Evolutionary conservation across 1,139 yeast genomes (phyloP), one percentile per base, ranked within the genome.

Genomic region (Dujonia santamariae): DNA sequence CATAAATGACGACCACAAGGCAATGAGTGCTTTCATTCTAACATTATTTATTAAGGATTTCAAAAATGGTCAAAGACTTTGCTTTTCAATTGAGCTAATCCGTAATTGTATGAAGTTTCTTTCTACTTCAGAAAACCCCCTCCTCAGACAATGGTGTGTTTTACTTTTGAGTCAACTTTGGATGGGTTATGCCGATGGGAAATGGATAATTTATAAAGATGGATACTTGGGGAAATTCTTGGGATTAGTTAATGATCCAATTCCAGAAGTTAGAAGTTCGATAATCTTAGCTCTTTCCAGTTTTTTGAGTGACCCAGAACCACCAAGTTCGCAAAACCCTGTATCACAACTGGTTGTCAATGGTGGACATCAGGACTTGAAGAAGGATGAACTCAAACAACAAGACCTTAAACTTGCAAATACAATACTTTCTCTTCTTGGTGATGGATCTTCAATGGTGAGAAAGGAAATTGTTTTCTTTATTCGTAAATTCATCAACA

Each of bases 251-350:
- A 77, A 75, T 42, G 97, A 92, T 54, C 96, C 97, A 0, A 87
- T 90, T 31, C 97, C 98, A 0, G 99, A 92, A 56, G 96, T 92
- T 0, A 69, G 98, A 40, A 83, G 96, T 0, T 86, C 97, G 0
- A 78, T 87, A 8, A 65, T 92, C 8, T 66, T 81, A 31, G 86
- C 96, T 0, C 61, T 92, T 32, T 78, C 90, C 2, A 78, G 79
- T 22, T 86, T 83, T 51, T 59, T 88, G 23, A 77, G 84, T 6
- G 78, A 68, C 19, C 37, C 47, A 13, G 50, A 41, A 2, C 42
- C 42, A 17, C 54, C 28, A 15, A 12, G 14, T 12, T n/a, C 30
- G 6, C 67, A 60, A 15, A 43, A 47, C 9, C 48, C 46, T 25
- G 36, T 53, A 26, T 55, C 54, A 30, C 57, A 54, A 32, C 61